These are phyloP conservation scores for Pyrus communis DNA, from an alignment of 306 rosid genomes.

Conservation along the genomic window DNA sequence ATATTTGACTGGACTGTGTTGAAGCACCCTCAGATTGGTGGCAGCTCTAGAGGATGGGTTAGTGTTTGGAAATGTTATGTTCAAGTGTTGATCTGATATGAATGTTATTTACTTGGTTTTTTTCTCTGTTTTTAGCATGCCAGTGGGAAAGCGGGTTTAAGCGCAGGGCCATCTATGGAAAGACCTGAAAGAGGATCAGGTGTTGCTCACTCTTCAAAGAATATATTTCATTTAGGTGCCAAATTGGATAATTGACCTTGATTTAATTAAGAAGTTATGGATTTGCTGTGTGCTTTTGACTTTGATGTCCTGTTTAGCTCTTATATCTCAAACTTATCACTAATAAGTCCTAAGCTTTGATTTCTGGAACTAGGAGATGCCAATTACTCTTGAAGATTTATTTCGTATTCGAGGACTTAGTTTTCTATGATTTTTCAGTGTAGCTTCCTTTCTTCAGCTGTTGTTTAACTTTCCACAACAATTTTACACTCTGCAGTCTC, in stretches of 20 bases:
- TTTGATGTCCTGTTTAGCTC: background rate
- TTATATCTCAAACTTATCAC: background rate
- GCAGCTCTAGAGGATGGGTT: constrained; percentile 72
- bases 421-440: background rate
- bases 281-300: background rate
- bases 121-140: constrained; percentile 42
- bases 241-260: background rate
- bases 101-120: constrained; percentile 28
- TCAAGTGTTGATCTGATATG: constrained; percentile 2
- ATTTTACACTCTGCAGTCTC: background rate
- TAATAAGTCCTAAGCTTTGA: background rate
- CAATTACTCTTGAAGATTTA: background rate
- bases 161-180: constrained; percentile 52
- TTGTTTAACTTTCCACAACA: background rate
- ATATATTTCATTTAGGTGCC: constrained; percentile 9
- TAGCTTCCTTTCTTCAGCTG: background rate
- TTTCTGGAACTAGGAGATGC: background rate
- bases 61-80: constrained; percentile 26
- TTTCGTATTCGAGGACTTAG: background rate
- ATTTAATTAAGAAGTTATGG: background rate
- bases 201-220: constrained; percentile 18
- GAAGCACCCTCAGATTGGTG: constrained; percentile 68
- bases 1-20: constrained; percentile 86
- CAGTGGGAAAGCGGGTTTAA: constrained; percentile 64
- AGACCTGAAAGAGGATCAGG: constrained; percentile 80